Base-by-base conservation (phyloP, 768 basidiomycete genomes). In the Tulasnella sp. region DNA sequence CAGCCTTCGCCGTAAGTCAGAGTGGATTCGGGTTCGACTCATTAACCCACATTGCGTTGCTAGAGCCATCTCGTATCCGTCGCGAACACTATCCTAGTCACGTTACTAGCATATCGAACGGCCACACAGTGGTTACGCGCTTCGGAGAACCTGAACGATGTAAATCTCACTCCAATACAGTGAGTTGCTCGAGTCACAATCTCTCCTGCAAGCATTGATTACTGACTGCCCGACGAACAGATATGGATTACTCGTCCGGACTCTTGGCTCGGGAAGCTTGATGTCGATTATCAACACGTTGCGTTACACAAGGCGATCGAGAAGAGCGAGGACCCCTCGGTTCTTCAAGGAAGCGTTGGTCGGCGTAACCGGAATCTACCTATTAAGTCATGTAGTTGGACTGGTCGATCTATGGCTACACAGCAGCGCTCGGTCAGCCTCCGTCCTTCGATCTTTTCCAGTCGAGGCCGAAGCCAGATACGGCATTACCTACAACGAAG, bases 21-120 rank as follows among this genome's bases (percentile, higher is more conserved):
- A 8, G 0, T 11, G 5, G 12, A 0, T 12, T 54, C 0, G 3
- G 7, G 8, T 24, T 24, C 54, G 24, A 3, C 1, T n/a, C 3
- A n/a, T 54, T 11, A 22, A 54, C 54, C n/a, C 4, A 54, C 54
- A 22, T n/a, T n/a, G 54, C 54, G n/a, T 54, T 22, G 22, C 24
- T 12, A 54, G 54, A 54, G 54, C 24, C 54, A 54, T n/a, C 54
- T 54, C 54, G 54, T 54, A 22, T 54, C 54, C 54, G 54, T 54
- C 4, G 24, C 54, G 24, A 54, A 24, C 54, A 54, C 54, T 8
- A n/a, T 54, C 54, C 54, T 54, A n/a, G 54, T 54, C 22, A 54
- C 54, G 7, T 54, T 54, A 9, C n/a, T 54, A 22, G 54, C 54
- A 22, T 54, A 54, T 54, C 54, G 54, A 5, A 7, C 54, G 4